Conservation (phyloP, 768 basidiomycete genomes). For the Mycena capillaripes region DNA sequence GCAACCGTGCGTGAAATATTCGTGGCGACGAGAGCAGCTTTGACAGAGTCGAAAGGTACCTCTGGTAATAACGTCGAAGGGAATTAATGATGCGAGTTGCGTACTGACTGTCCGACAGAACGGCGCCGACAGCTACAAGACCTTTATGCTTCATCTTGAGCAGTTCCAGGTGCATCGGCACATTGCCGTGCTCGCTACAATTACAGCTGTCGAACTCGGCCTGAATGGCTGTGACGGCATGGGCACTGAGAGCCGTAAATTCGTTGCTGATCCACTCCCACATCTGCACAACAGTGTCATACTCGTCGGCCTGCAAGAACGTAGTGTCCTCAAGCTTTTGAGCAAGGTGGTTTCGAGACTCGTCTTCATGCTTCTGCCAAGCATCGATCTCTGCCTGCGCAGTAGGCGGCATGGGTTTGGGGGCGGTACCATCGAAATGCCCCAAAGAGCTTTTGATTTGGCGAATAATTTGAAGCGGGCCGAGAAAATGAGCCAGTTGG, state of each 20-base stretch:
- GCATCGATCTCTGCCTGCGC: conserved; percentile 25
- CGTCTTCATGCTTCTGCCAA: conserved; percentile 54
- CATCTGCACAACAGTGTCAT: conserved; percentile 43
- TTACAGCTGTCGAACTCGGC: conserved; percentile 25
- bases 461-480: conserved; percentile 45
- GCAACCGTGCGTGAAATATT: conserved; percentile 9
- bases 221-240: conserved; percentile 22
- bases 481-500: conserved; percentile 50
- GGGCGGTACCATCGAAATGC: conserved; percentile 44
- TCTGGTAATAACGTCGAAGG: conserved; percentile 17
- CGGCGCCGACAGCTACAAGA: conserved; percentile 19
- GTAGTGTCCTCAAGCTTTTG: conserved; percentile 51
- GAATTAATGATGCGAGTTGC: conserved; percentile 24
- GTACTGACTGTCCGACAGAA: conserved; percentile 15
- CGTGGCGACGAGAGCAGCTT: conserved; percentile 11
- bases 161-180: conserved; percentile 1
- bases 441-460: conserved; percentile 48
- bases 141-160: conserved; percentile 1
- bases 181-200: conserved; percentile 31
- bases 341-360: conserved; percentile 46
- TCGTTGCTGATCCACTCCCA: conserved; percentile 50
- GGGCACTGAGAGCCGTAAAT: conserved; percentile 40
- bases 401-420: conserved; percentile 30
- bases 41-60: conserved; percentile 16
- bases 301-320: conserved; percentile 40